Conservation (phyloP, 2,329 filamentous ascomycete species). For the Cercospora nicotianae region DNA sequence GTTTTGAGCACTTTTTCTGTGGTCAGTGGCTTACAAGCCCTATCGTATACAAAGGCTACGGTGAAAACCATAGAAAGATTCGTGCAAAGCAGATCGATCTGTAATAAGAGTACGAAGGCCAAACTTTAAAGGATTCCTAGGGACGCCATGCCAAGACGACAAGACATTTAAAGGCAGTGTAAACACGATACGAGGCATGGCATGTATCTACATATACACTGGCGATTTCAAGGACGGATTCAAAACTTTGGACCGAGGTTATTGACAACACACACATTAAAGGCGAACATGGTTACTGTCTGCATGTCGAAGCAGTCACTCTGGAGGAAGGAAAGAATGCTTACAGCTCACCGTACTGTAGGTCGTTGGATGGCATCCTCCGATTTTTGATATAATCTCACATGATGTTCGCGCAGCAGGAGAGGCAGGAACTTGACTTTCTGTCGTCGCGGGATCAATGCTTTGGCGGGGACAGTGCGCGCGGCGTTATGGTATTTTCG, state of each 20-base stretch:
- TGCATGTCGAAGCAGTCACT: background rate
- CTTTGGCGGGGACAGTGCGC: background rate
- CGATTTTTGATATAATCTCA: background rate
- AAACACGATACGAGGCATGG: background rate
- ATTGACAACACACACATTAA: background rate
- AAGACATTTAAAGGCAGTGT: background rate
- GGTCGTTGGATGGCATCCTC: background rate
- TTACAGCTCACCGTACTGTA: background rate
- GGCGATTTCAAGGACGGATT: background rate
- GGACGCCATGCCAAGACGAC: background rate
- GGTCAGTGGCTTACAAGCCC: background rate
- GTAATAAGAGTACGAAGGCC: background rate
- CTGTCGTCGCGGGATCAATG: background rate
- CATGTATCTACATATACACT: background rate
- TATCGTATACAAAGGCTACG: background rate
- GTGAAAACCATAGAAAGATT: background rate
- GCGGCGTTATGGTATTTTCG: background rate
- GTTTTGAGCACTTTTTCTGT: background rate
- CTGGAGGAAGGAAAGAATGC: background rate
- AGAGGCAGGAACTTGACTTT: background rate
- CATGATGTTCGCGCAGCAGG: background rate
- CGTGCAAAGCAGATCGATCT: background rate
- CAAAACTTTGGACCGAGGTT: background rate
- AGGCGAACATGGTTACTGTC: background rate
- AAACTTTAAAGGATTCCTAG: background rate